Base-by-base conservation (phyloP, 1,284 basidiomycete species). In the Austroboletus niveus region DNA sequence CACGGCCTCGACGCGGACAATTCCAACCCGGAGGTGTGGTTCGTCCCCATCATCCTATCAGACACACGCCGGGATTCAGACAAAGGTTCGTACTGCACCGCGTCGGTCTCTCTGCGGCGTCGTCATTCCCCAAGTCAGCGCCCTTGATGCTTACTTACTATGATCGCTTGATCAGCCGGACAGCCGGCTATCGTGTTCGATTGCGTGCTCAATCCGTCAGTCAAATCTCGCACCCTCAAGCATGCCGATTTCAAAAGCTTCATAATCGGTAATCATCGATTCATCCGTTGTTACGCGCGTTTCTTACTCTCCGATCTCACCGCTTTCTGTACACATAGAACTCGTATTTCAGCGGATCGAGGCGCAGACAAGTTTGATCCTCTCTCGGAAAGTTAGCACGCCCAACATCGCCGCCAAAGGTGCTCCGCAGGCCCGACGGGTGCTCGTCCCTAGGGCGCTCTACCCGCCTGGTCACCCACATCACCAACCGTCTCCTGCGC, bases 341-440 rank as follows among this genome's bases (percentile, higher is more conserved):
- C 76, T 87, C 9, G 80, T 80, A 0, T 65, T 89, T 5, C 85
- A 86, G 59, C 80, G 79, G 10, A 78, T 88, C 43, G 86, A 89
- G 68, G 74, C 75, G 0, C 82, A 85, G 53, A 74, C 77, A 8
- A 61, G 72, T 4, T 63, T 88, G 17, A 57, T 71, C 1, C 76
- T 89, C 42, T 87, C 86, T 4, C 79, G 86, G 20, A 74, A 80
- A 47, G 79, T 89, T 52, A 76, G 76, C 27, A 83, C 77, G 0
- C 87, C 87, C 6, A 89, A 89, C 66, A 87, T 89, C 53, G 66
- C 75, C 8, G 80, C 80, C 44, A 89, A 89, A 64, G 87, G 87
- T 20, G 79, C 75, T 59, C 76, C 83, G 4, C 58, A 64, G 17
- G 75, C 81, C n/a, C 80, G 85, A 38, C 76, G 74, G 12, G 80